These are phyloP conservation scores for Phylloporus gajari DNA, from an alignment of 1,284 basidiomycete genomes.

Conservation along the genomic window DNA sequence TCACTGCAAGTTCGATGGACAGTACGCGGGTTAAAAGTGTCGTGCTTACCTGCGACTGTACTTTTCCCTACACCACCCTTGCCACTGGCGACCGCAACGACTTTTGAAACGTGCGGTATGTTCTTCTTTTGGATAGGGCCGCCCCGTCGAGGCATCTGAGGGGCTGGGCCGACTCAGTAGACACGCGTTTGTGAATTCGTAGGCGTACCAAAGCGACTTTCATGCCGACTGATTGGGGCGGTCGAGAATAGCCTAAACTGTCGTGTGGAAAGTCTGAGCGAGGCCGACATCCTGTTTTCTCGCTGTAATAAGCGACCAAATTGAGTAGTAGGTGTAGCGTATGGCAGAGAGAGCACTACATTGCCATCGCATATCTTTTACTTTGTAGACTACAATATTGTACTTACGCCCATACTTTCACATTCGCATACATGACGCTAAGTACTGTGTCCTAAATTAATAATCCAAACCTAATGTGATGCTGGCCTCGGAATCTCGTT, in stretches of 20 bases:
- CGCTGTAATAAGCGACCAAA: too few species aligned
- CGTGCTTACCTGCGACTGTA: conserved; percentile 82
- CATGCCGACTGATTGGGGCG: conserved; percentile 42
- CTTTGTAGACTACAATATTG: too few species aligned
- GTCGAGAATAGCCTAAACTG: conserved; percentile 32
- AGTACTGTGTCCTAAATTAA: too few species aligned
- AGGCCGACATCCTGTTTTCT: too few species aligned
- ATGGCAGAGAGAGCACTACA: too few species aligned
- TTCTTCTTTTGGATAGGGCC: conserved; percentile 64
- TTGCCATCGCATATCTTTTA: too few species aligned
- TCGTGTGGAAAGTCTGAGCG: conserved; percentile 17
- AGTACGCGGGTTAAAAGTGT: conserved; percentile 7
- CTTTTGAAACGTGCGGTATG: conserved; percentile 75
- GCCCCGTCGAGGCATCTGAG: conserved; percentile 70
- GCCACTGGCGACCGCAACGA: conserved; percentile 91
- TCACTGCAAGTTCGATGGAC: conserved; percentile 61
- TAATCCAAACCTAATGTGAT: too few species aligned
- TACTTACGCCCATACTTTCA: too few species aligned
- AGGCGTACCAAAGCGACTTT: conserved; percentile 57
- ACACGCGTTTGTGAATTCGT: conserved; percentile 10
- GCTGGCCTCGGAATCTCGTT: too few species aligned
- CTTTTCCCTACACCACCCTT: conserved; percentile 99
- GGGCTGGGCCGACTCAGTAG: conserved; percentile 46
- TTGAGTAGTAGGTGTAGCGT: too few species aligned
- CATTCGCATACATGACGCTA: too few species aligned